Evolutionary conservation across 2,329 filamentous ascomycete genomes (phyloP), one percentile per base, ranked within the genome.

Genomic region (Cytospora mali): DNA sequence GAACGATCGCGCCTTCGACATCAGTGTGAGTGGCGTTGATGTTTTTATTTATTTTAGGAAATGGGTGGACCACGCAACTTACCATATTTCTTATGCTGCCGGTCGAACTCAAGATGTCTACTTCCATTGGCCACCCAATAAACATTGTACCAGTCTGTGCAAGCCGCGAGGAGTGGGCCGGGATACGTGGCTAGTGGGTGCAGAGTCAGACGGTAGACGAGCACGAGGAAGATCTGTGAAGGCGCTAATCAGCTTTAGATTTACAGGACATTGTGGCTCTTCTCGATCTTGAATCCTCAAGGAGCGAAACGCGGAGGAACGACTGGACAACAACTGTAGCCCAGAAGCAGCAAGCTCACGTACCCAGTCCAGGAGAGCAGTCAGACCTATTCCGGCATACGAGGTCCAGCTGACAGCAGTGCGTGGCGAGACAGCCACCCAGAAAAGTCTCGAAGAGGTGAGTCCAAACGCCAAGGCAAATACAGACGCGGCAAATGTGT

Each of bases 1-100:
- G 53, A 10, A 55, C 53, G 18, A n/a, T 25, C 13, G 35, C 46
- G 5, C 53, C 53, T 55, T 23, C 2, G 33, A 39, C 16, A 23
- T 25, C n/a, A 21, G n/a, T 23, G 23, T 25, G 23, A 25, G 46
- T 49, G 18, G 14, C 5, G 6, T 5, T 18, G 14, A 21, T 46
- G 39, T 18, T 46, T 18, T 6, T n/a, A n/a, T n/a, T n/a, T n/a
- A n/a, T n/a, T n/a, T n/a, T n/a, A 14, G n/a, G n/a, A 21, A 46
- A 18, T 18, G 6, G 14, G 39, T 7, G 14, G 39, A 46, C 6
- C 5, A 6, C 14, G 10, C 33, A 4, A 1, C 6, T n/a, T 27
- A 55, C 52, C 31, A 16, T 55, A 31, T 55, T 39, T 39, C 52
- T 55, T 39, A 18, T 55, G 52, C 27, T 55, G 52, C 23, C n/a